Base-by-base conservation (phyloP, 106 monocot species). In the Dioscorea zingiberensis region DNA sequence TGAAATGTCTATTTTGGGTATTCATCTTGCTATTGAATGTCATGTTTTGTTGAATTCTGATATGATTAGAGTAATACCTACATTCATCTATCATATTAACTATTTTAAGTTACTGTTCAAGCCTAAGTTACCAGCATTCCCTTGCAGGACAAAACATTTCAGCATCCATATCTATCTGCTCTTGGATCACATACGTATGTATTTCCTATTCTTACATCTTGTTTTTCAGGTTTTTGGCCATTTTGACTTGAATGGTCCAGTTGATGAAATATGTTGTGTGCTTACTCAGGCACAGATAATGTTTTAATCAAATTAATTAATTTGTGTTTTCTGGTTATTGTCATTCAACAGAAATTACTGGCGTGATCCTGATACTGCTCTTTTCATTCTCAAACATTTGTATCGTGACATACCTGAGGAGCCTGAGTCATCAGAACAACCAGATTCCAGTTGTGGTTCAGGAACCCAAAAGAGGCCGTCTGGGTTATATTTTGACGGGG, bases 91-190 rank as follows among this genome's bases (percentile, higher is more conserved):
- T 38, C 9, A 38, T 38, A 38, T 38, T 38, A 38, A 38, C 38
- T 6, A 38, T 38, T 38, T 38, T 6, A 38, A 38, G 4, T n/a
- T 1, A 38, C 38, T 38, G 16, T 2, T 25, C 44, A 32, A 24
- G 30, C 17, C 67, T 63, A 7, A 10, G 24, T 56, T 27, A 28
- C 2, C 27, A 29, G 61, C 15, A 27, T 61, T 63, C 21, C n/a
- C 45, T 22, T 92, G 69, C 91, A 98, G 93, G 83, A 89, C 18
- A 86, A 89, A 82, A 92, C 98, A 38, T 98, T 98, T 93, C 78
- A 78, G 69, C 98, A 93, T 66, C 74, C 83, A 18, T 98, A 93
- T 55, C 75, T 98, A 68, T 86, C 82, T 22, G 98, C 89, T 46
- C 64, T 98, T 21, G 89, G 92, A 49, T 69, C 98, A 18, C 98